A percentile compares a stretch with the other conserved stretches of the same genome.
These are phyloP conservation scores for Oryza australiensis DNA, from an alignment of 176 grass and related monocot species.

Conservation along the genomic window DNA sequence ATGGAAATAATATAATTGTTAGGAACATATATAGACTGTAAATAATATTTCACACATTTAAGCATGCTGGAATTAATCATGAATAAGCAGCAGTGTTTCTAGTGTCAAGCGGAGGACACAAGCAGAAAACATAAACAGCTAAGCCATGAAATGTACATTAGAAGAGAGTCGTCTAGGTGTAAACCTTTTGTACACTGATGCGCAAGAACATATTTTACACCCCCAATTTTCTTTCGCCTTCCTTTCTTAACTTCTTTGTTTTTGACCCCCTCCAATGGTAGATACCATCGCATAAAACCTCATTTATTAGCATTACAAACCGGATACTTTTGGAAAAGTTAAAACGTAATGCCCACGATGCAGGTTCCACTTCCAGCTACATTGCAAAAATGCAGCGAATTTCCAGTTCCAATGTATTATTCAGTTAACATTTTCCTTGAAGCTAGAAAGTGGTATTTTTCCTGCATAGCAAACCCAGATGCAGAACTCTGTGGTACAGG, in stretches of 20 bases:
- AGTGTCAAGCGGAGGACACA: slow-evolving; percentile 7
- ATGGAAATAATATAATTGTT: slow-evolving; percentile 15
- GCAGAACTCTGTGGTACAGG: slow-evolving; percentile 15
- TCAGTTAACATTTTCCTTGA: slow-evolving; percentile 17
- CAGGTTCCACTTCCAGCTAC: background rate
- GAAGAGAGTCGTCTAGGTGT: background rate
- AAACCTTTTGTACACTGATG: background rate
- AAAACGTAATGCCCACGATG: background rate
- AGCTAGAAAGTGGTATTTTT: slow-evolving; percentile 14
- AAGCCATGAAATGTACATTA: slow-evolving; percentile 15
- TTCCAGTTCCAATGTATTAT: background rate
- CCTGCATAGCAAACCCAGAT: background rate
- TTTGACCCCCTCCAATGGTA: background rate
- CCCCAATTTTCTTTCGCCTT: background rate
- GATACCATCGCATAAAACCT: background rate
- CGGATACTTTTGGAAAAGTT: background rate
- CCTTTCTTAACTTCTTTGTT: background rate
- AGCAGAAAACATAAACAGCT: slow-evolving; percentile 5
- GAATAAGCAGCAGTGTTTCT: slow-evolving; percentile 21
- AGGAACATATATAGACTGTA: slow-evolving; percentile 12
- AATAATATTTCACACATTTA: slow-evolving; percentile 13
- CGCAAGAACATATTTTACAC: background rate
- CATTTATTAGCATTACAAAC: slow-evolving; percentile 9
- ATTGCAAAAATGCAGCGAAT: slow-evolving; percentile 4
- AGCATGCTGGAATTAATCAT: slow-evolving; percentile 25